Evolutionary conservation across 1,284 basidiomycete genomes (phyloP).

Genomic region (Sanghuangporus weigelae): DNA sequence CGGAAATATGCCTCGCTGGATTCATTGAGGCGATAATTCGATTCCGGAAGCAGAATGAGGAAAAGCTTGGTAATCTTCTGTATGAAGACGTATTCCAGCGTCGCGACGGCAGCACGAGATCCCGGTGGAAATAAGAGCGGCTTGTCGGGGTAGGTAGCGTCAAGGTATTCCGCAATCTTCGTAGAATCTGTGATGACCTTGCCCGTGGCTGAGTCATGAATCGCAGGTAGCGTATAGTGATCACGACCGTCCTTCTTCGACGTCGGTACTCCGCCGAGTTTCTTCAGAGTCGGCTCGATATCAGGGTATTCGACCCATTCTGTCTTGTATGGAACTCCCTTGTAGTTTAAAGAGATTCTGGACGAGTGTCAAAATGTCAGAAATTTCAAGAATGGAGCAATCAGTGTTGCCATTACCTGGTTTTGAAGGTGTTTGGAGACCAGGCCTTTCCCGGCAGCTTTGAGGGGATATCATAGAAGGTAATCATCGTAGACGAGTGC

Average conservation of each 20-base stretch:
- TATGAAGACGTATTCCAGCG: not conserved
- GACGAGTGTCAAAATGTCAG: not conserved
- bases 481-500: slow-evolving; percentile 7
- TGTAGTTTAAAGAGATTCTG: slow-evolving; percentile 10
- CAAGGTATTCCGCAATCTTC: slow-evolving; percentile 24
- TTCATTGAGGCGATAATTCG: slow-evolving; percentile 21
- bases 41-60: not conserved
- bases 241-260: slow-evolving; percentile 17
- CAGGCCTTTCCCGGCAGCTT: slow-evolving; percentile 13
- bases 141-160: slow-evolving; percentile 20
- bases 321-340: slow-evolving; percentile 17
- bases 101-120: not conserved
- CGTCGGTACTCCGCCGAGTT: slow-evolving; percentile 16
- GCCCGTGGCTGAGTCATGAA: slow-evolving; percentile 20
- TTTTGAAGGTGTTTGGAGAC: slow-evolving; percentile 20
- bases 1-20: slow-evolving; percentile 35
- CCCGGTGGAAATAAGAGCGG: slow-evolving; percentile 12
- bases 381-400: not conserved
- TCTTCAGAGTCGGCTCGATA: slow-evolving; percentile 17
- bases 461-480: slow-evolving; percentile 15
- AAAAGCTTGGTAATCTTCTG: not conserved
- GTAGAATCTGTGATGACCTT: slow-evolving; percentile 21
- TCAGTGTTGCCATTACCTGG: slow-evolving; percentile 11
- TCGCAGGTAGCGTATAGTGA: slow-evolving; percentile 25
- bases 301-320: slow-evolving; percentile 22